Base-by-base conservation (phyloP, 257 asterid genomes). In the Nicotiana otophora region DNA sequence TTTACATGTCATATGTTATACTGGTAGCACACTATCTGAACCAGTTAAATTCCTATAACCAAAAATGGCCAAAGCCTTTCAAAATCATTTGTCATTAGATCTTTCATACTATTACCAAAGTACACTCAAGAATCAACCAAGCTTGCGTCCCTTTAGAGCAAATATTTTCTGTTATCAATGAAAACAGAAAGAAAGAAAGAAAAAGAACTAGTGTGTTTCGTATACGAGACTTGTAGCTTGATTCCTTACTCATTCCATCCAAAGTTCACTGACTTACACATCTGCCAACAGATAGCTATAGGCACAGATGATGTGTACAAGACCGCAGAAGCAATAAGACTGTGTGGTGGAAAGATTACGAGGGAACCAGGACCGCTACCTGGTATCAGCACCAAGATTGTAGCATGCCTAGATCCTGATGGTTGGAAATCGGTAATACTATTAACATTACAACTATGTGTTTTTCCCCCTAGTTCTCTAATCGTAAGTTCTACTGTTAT, bases 361-460 rank as follows among this genome's bases (percentile, higher is more conserved):
- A 90, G 97, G 85, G 97, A 91, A 91, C 97, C 99, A 81, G 98
- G 99, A 72, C 99, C 98, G 8, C 74, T 95, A 75, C 99, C 99
- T 28, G 98, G 99, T 17, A 91, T 95, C 63, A 91, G 75, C 89
- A 95, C 99, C 90, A 95, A 95, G 85, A 92, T 95, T 83, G 89
- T 95, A 46, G 99, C 99, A 7, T 94, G 97, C 89, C 90, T 92
- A n/a, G 99, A 95, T 89, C 99, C 97, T 87, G 99, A 95, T 93
- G 99, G 99, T 67, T 95, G 98, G 98, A 95, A 95, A 60, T 80
- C 97, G 93, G 99, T 95, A 95, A 31, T 68, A 69, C 63, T 51
- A 64, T 86, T 85, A 75, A 64, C 87, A 77, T 84, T 30, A 65
- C 15, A 62, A 82, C 53, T 10, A 23, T 61, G 34, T 34, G 14